A percentile compares a stretch with the other conserved stretches of the same genome.
Conservation (phyloP, 768 basidiomycete genomes). For the Aureoboletus auriporus region DNA sequence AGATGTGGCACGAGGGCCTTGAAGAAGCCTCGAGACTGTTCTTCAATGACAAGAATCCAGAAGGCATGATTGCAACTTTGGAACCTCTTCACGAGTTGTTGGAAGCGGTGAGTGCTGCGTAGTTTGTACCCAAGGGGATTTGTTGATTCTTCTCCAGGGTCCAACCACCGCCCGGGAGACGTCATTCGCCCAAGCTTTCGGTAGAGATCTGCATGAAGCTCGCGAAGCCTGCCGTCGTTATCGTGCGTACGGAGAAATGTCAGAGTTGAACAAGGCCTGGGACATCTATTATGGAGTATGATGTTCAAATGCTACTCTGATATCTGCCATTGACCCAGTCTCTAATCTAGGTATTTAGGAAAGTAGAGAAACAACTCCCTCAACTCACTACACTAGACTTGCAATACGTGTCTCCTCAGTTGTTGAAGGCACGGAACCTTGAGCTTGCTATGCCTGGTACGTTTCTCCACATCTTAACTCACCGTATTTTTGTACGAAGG, state of each 20-base stretch:
- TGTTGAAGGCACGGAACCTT: conserved; percentile 84
- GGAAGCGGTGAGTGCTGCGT: conserved; percentile 58
- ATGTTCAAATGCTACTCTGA: not conserved
- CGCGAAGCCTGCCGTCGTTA: conserved; percentile 87
- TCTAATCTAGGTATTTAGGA: conserved; percentile 78
- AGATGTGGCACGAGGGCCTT: conserved; percentile 96
- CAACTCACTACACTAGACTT: conserved; percentile 86
- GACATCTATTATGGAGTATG: conserved; percentile 94
- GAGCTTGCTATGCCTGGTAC: conserved; percentile 94
- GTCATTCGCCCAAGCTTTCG: conserved; percentile 91
- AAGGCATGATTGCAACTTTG: conserved; percentile 92
- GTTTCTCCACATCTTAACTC: not conserved
- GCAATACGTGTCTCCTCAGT: conserved; percentile 93
- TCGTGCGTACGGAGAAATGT: conserved; percentile 79
- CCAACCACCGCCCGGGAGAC: conserved; percentile 93
- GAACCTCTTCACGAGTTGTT: conserved; percentile 92
- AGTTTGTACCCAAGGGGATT: not conserved
- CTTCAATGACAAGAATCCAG: conserved; percentile 95
- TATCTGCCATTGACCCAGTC: conserved; percentile 2
- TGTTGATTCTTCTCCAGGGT: conserved; percentile 48
- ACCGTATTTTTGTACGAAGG: not conserved
- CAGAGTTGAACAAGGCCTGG: conserved; percentile 96
- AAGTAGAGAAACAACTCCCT: conserved; percentile 91
- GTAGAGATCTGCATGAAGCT: conserved; percentile 88
- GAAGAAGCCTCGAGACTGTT: conserved; percentile 96